Base-by-base conservation (phyloP, 208 protist genomes). In the Crithidia bombi region DNA sequence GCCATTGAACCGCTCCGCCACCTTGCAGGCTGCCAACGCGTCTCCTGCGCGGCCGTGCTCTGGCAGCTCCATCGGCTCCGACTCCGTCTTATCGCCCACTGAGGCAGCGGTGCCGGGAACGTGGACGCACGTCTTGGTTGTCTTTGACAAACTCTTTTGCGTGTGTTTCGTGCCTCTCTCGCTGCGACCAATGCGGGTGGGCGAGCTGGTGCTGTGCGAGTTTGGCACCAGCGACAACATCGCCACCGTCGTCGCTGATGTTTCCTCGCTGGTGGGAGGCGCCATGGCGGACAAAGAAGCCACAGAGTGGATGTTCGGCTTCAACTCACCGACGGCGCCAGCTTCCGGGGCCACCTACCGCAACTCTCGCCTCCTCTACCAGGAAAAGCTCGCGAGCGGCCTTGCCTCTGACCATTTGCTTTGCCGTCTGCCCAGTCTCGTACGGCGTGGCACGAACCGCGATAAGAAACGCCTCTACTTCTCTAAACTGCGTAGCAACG, bases 391-490 rank as follows among this genome's bases (percentile, higher is more conserved):
- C 17, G 26, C n/a, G 10, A 61, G 64, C 23, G 74, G 82, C 46
- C 44, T 81, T 3, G 26, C 57, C 5, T n/a, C 17, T 0, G 78
- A 85, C 35, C 61, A 74, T 36, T 50, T 32, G 46, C 35, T 91
- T 14, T 49, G 79, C 10, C 89, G 89, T 12, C 78, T 94, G 50
- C 89, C 89, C 9, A 75, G 76, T 19, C 63, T 94, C 14, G 52
- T 87, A 41, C 83, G 89, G 9, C 76, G 86, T 36, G 86, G 86
- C 55, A 82, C 89, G 44, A 94, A 94, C 64, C 87, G 87, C 15
- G 86, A 90, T 49, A 92, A 89, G 65, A 94, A 94, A 61, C 62
- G 77, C 19, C 43, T 92, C 28, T 92, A 94, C 62, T 92, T 89
- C 54, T 73, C 86, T 4, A 82, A 78, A 38, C 66, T 80, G 12